Evolutionary conservation across 495 filamentous ascomycete genomes (phyloP), one percentile per base, ranked within the genome.

Genomic region (Xylaria cubensis): DNA sequence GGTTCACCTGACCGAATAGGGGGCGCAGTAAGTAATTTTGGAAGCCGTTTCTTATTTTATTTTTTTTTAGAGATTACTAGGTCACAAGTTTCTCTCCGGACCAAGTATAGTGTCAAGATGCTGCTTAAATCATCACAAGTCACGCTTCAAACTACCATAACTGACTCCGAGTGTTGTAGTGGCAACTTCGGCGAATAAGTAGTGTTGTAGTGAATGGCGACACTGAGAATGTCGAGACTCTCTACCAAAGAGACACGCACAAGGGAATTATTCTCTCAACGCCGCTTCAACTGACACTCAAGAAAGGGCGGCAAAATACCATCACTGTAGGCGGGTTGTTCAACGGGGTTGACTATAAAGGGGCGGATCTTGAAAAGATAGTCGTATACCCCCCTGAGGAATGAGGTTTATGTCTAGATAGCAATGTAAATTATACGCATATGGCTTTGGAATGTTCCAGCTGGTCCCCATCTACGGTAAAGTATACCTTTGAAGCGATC

Each of bases 191-290:
- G 3, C 80, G 84, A 26, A 83, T 84, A 44, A 77, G 75, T 56
- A 82, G 83, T 53, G 84, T 85, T 7, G 74, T 83, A 19, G 80
- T 85, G 41, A 85, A 85, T 64, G 82, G 80, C 15, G 70, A 81
- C 12, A 72, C 64, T 6, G 44, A 73, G 17, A 76, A 76, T 36
- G 73, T 85, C 8, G 77, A 84, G 72, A 82, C 79, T 21, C 69
- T 85, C 3, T 84, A 76, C 64, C 79, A 83, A 75, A 76, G 80
- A 32, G 84, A 85, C 72, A 83, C 84, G 13, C 81, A 85, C 72
- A 85, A 85, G 71, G 83, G 84, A 8, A 80, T 85, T 48, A 78
- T 85, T 64, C 69, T 85, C 9, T 82, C 79, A 3, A 77, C 83
- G 12, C 82, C 84, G 7, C 76, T 85, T 19, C 72, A 79, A 46